Evolutionary conservation across 257 asterid genomes (phyloP), one percentile per base, ranked within the genome.

Genomic region (Gentiana macrophylla): DNA sequence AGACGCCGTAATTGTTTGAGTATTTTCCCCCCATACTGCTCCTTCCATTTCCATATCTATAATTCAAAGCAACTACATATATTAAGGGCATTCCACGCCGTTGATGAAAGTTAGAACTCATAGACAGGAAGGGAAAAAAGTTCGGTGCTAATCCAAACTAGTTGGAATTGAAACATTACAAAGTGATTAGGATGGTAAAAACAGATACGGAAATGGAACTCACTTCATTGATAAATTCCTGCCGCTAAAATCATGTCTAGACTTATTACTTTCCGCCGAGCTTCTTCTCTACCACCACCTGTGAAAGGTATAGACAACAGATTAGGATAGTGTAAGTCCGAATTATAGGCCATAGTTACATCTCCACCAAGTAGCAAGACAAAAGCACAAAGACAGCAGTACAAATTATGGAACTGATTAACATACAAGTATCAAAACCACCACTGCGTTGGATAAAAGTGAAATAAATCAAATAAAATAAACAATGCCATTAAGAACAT

Each of bases 221-320:
- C 97, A 89, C 97, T 73, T 85, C 86, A 49, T 77, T 64, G 3
- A 89, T 72, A 71, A 89, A 89, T 47, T 59, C 62, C 61, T 80
- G 81, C 4, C 95, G n/a, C 91, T 85, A 70, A 89, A 65, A 71
- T 89, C 91, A 70, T 89, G 97, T 65, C 97, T 75, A 34, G 94
- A 79, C 77, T 77, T 71, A 54, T 79, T 74, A 78, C 38, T 61
- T 89, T 95, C 71, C 89, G 77, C 85, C 76, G 60, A 89, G 77
- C 81, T 81, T 89, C 78, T 89, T 89, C 77, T 89, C 97, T 67
- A 89, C 97, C 57, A 85, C 97, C 46, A 89, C 97, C 97, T 85
- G 59, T 48, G 67, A 64, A 50, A 15, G 68, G 59, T 45, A 43
- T 12, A 48, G 5, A 53, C n/a, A 57, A 12, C 37, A 54, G 41